Percentiles rank a stretch among this genome's conserved stretches.
These are phyloP conservation scores for Litchi chinensis DNA, from an alignment of 345 rosid genomes.

Conservation along the genomic window DNA sequence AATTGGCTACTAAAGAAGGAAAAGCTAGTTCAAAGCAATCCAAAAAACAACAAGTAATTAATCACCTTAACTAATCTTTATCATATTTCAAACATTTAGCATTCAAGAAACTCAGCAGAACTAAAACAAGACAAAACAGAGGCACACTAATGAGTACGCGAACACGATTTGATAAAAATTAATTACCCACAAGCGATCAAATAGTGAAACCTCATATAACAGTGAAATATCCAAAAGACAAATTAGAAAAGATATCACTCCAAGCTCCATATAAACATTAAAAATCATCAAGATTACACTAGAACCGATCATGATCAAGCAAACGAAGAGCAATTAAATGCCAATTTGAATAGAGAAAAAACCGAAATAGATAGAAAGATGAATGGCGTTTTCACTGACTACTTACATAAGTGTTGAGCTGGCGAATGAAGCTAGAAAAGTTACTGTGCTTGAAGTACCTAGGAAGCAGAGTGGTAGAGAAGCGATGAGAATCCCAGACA, in stretches of 20 bases:
- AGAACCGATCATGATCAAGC: neutral
- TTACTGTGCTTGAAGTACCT: constrained; percentile 70
- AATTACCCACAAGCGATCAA: neutral
- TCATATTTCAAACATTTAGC: too few species aligned
- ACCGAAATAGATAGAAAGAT: neutral
- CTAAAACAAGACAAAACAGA: too few species aligned
- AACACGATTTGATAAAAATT: neutral
- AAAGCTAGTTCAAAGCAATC: neutral
- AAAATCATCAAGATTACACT: neutral
- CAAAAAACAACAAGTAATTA: too few species aligned
- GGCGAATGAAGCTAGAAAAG: constrained; percentile 78
- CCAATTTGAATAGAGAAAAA: constrained; percentile 7
- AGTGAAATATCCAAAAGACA: too few species aligned
- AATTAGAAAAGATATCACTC: neutral
- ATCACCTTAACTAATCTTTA: too few species aligned
- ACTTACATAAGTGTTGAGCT: constrained; percentile 82
- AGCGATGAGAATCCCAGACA: constrained; percentile 64
- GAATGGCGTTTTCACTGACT: neutral
- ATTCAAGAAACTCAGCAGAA: too few species aligned
- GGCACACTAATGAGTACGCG: too few species aligned
- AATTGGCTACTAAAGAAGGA: neutral
- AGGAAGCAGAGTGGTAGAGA: constrained; percentile 60
- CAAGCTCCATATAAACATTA: neutral
- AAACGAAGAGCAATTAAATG: neutral
- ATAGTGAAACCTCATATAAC: neutral